These are phyloP conservation scores for Geranium rotundifolium DNA, from an alignment of 345 rosid species.

Conservation along the genomic window DNA sequence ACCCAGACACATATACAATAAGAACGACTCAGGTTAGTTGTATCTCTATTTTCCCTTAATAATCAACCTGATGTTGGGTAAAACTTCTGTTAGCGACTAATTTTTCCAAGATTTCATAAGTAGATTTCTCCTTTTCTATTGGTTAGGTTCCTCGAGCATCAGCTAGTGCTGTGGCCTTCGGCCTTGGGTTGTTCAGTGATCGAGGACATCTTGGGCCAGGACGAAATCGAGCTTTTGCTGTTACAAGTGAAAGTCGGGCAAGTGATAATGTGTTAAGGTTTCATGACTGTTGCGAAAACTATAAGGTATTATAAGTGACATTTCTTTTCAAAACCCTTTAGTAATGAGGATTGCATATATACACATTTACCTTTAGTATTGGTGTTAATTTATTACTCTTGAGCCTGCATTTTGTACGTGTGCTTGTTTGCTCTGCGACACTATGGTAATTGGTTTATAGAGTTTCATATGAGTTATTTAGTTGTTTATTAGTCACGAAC, in stretches of 20 bases:
- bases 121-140: slow-evolving; percentile 6
- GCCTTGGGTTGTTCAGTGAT: slow-evolving; percentile 80
- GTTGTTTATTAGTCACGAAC: neutral
- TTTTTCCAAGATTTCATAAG: no score
- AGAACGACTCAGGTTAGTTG: slow-evolving; percentile 71
- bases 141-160: slow-evolving; percentile 83
- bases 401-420: neutral
- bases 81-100: no score
- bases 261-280: slow-evolving; percentile 77
- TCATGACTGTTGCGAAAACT: slow-evolving; percentile 71
- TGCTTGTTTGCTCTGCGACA: no score
- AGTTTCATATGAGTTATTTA: neutral
- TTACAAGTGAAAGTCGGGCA: slow-evolving; percentile 85
- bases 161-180: slow-evolving; percentile 97
- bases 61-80: neutral
- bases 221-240: slow-evolving; percentile 68
- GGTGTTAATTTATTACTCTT: neutral
- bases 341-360: no score
- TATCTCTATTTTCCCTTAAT: neutral
- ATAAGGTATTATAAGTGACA: slow-evolving; percentile 41
- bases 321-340: neutral
- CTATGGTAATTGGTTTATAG: neutral
- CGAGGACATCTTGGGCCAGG: slow-evolving; percentile 81
- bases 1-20: slow-evolving; percentile 69
- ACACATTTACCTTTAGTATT: neutral